Base-by-base conservation (phyloP, 1,139 yeast genomes). In the Yamadazyma atmosphaerica region DNA sequence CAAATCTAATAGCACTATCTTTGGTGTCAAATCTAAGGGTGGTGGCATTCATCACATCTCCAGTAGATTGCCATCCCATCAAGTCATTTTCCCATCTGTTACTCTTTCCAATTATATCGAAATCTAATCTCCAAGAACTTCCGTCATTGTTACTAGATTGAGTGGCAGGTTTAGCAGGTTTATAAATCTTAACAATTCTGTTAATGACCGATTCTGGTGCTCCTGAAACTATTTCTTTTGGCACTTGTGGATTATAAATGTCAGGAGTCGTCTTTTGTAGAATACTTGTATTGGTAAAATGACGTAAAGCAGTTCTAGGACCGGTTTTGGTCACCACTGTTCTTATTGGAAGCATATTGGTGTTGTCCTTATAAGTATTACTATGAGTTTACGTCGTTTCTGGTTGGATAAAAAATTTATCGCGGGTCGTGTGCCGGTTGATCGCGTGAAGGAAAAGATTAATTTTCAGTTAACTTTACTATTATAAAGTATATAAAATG, bases 71-170 rank as follows among this genome's bases (percentile, higher is more conserved):
- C 71, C 86, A 87, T 13, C 96, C 96, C 65, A 86, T 87, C 56
- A 86, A 70, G 56, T 86, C 94, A 62, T 87, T 86, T 60, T 86
- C 95, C 95, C 95, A 87, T 58, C 95, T 72, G 68, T 86, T 81
- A 29, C 86, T 88, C 53, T 83, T 79, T 34, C 83, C 83, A 41
- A 83, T 68, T 31, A 85, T 77, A 55, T 87, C 95, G 92, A 94
- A 87, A 63, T 87, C 95, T 46, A 87, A 58, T 56, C 79, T 79
- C 96, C 96, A 87, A 51, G 65, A 66, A 46, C 63, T 60, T 12
- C 77, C 74, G 53, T 78, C 75, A 53, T 70, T 68, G 44, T 66
- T 62, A 12, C 90, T 87, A 31, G 87, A 79, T 65, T 87, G 96
- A 23, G 94, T 86, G 32, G 95, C 94, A 10, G 89, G 75, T 64